phyloP scores from a whole-genome alignment of 352 stramenopile species.

The Sclerospora graminicola region DNA sequence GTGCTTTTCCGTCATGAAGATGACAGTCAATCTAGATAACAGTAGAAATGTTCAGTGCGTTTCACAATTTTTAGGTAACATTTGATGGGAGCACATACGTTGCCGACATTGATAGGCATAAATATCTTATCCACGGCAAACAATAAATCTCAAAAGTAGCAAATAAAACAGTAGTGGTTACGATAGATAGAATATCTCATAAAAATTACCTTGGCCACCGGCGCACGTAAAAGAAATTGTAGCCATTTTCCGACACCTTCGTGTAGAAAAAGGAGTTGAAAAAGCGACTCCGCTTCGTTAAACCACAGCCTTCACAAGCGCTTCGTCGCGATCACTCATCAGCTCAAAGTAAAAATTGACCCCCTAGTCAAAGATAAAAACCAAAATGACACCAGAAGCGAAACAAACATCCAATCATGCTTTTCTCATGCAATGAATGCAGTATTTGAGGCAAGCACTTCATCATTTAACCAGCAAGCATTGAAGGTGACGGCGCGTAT shows the following conservation, averaged over 20 bases:
- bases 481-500: too few relatives aligned
- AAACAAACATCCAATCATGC: too few relatives aligned
- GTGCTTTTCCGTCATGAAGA: conserved; percentile 79
- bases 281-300: conserved; percentile 61
- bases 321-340: too few relatives aligned
- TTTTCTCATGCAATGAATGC: too few relatives aligned
- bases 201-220: conserved; percentile 47
- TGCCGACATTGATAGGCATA: too few relatives aligned
- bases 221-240: conserved; percentile 78
- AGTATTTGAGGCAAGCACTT: conserved; percentile 19
- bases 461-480: conserved; percentile 76
- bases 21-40: conserved; percentile 83
- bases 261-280: conserved; percentile 87
- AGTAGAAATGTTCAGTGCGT: background rate
- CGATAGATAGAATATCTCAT: background rate
- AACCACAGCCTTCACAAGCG: conserved; percentile 19
- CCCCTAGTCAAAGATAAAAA: conserved; percentile 17
- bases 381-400: background rate
- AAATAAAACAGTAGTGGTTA: background rate
- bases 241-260: conserved; percentile 69
- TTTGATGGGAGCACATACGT: too few relatives aligned
- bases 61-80: too few relatives aligned
- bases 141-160: too few relatives aligned
- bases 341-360: conserved; percentile 87
- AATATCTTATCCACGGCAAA: too few relatives aligned